Conservation (phyloP, 2,329 filamentous ascomycete species). For the Fusarium sp. region DNA sequence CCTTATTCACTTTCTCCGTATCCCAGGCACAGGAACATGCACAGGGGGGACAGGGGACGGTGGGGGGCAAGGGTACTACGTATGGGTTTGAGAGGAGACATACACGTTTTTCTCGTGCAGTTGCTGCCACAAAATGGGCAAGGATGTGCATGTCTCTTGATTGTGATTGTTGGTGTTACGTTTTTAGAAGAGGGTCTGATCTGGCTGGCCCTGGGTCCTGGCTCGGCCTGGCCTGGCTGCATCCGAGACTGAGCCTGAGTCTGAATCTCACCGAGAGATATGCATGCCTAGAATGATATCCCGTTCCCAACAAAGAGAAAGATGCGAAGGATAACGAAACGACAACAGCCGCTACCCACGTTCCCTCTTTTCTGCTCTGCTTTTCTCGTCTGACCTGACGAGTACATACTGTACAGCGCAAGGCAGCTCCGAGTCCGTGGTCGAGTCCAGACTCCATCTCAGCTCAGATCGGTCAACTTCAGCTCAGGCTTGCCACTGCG, state of each 20-base stretch:
- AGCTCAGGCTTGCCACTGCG: background rate
- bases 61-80: background rate
- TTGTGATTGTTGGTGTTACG: conserved; percentile 5
- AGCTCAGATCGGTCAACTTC: conserved; percentile 6
- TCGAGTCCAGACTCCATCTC: conserved; percentile 9
- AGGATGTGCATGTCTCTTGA: background rate
- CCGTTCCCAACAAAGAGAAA: conserved; percentile 4
- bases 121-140: background rate
- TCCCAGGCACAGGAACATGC: background rate
- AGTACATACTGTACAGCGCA: background rate
- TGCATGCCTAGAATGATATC: background rate
- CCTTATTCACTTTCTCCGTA: background rate
- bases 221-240: background rate
- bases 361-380: background rate
- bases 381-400: background rate
- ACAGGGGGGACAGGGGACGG: background rate
- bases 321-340: conserved; percentile 1
- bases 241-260: conserved; percentile 3
- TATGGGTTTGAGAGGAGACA: background rate
- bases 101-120: background rate
- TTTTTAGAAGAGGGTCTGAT: background rate
- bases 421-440: background rate
- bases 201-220: background rate
- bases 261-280: conserved; percentile 5
- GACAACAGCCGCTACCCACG: background rate